Base-by-base conservation (phyloP, 371 early-diverging fungal genomes). In the Syncephalastrum sp. region DNA sequence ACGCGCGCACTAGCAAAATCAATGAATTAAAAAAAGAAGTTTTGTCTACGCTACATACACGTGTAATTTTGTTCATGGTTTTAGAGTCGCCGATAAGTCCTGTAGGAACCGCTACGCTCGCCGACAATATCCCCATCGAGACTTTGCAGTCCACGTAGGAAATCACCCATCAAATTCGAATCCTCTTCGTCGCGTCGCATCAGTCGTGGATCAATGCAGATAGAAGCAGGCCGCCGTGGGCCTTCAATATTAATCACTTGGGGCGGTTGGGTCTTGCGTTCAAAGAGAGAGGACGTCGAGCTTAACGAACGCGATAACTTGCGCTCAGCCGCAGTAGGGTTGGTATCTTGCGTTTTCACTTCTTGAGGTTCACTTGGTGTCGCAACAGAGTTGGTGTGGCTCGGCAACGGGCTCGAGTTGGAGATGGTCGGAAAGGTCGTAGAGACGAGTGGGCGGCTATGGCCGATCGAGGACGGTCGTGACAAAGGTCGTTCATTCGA, bases 101-200 rank as follows among this genome's bases (percentile, higher is more conserved):
- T 64, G 25, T 67, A 64, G 5, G 61, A 50, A 17, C 76, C 79
- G 12, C 63, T 60, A 24, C 73, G 69, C 54, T 63, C 73, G 17
- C 81, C 75, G 8, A 75, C 73, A 14, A 80, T 69, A 60, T 77
- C 68, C 5, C 73, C 81, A 41, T 69, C 69, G 54, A 73, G 15
- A 25, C 63, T 71, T 48, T 63, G 72, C 14, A 80, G 57, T 3
- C 70, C 69, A 12, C 65, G 57, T 15, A 80, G 52, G 56, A 80
- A 80, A 56, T 75, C 77, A 19, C 81, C 81, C 58, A 80, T 61
- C 6, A 67, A 14, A 19, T 75, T 73, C 16, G 68, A 72, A 41
- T 57, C 46, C 1, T 67, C 63, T 27, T 63, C 63, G 3, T 56
- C 50, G 5, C 61, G 64, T n/a, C 60, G 56, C 23, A 70, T 52